Evolutionary conservation across 2,329 filamentous ascomycete genomes (phyloP), one percentile per base, ranked within the genome.

Genomic region (Pseudogymnoascus sp.): DNA sequence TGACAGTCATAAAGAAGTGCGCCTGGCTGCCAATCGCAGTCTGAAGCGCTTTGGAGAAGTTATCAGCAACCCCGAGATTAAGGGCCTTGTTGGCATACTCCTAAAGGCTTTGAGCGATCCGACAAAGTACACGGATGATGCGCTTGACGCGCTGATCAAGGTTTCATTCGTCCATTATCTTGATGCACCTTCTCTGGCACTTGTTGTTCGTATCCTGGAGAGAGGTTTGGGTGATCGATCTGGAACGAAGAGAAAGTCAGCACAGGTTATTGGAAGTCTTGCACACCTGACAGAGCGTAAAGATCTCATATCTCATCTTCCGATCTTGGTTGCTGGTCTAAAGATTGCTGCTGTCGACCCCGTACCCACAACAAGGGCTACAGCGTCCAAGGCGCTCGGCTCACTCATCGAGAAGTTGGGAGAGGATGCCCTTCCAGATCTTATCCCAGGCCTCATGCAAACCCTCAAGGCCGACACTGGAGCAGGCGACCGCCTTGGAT

Each of bases 91-190:
- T 61, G 86, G 88, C 67, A 88, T 96, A 60, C 82, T 99, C 33
- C 85, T 99, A 67, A 97, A 96, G 75, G 95, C 94, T 63, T 83
- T 99, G 62, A 99, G 94, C 69, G 94, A 99, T 71, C 92, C 94
- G 1, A 99, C 92, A 0, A 97, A 94, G 71, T 90, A 96, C 75
- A 99, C 95, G 0, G 92, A 99, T 69, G 89, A 95, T 66, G 94
- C 94, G 13, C 79, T 99, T 62, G 92, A 99, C 71, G 80, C 90
- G 0, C 82, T 99, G 61, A 96, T 99, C 77, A 96, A 96, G 75
- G 89, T 99, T n/a, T 91, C 91, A 56, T 99, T 99, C 71, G 86
- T 96, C 12, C 94, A 99, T 74, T 99, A 97, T 70, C 82, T 99
- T n/a, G 94, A 99, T 73, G 90, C 95, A 0, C 94, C 94, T 4